A percentile compares a stretch with the other conserved stretches of the same genome.
Conservation (phyloP, 371 early-diverging fungal species). For the Dinochytrium kinnereticum region DNA sequence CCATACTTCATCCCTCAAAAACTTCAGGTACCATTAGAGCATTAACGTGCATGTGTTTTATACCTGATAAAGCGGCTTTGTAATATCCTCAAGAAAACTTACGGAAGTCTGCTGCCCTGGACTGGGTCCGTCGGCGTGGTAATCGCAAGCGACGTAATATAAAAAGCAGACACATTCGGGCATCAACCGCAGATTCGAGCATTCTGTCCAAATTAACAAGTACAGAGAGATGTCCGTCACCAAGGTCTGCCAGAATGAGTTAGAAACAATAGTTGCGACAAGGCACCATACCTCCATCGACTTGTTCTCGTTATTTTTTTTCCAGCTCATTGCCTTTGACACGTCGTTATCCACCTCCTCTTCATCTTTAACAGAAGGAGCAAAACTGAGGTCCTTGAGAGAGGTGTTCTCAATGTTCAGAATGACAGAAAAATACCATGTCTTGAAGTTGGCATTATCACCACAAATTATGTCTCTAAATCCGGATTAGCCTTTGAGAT, state of each 20-base stretch:
- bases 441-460: constrained; percentile 77
- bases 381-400: neutral
- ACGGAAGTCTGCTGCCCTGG: neutral
- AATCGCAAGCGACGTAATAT: constrained; percentile 77
- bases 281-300: neutral
- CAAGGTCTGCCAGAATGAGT: neutral
- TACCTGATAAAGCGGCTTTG: constrained; percentile 72
- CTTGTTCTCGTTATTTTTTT: neutral
- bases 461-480: constrained; percentile 80
- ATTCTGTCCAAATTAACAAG: constrained; percentile 88
- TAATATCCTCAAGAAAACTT: constrained; percentile 67
- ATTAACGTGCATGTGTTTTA: neutral
- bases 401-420: neutral
- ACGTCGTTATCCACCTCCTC: constrained; percentile 10
- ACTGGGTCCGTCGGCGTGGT: constrained; percentile 13
- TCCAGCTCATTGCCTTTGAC: neutral
- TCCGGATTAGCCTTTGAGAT: neutral
- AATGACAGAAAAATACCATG: constrained; percentile 29
- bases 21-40: constrained; percentile 40
- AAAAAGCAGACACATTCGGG: constrained; percentile 82
- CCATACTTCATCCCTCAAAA: constrained; percentile 79
- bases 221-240: constrained; percentile 79
- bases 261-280: neutral
- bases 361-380: neutral
- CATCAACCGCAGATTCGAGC: constrained; percentile 76